Conservation (phyloP, 441 rosid species). For the Euphorbia celastroides region DNA sequence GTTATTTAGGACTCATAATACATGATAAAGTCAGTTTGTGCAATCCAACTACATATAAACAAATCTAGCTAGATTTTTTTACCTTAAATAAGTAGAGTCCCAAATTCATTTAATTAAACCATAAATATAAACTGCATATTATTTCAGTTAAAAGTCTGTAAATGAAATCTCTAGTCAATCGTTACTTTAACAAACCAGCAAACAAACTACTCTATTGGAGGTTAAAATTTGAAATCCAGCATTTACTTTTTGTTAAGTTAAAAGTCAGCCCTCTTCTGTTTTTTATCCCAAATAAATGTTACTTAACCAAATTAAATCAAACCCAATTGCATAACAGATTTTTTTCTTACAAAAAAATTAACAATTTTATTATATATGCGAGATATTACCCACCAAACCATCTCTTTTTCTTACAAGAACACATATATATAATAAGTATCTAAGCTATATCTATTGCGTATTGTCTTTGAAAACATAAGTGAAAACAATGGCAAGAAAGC, state of each 20-base stretch:
- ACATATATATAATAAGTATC: background rate
- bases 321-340: slow-evolving; percentile 1
- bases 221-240: background rate
- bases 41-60: background rate
- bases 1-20: background rate
- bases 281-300: slow-evolving; percentile 1
- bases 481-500: slow-evolving; percentile 43
- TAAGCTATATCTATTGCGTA: background rate
- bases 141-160: background rate
- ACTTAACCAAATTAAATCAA: background rate
- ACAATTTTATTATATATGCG: background rate
- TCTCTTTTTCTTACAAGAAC: background rate
- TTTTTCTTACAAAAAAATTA: background rate
- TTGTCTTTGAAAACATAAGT: background rate
- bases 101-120: background rate
- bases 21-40: background rate
- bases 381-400: background rate
- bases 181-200: background rate
- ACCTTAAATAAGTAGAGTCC: background rate
- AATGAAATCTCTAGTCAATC: background rate
- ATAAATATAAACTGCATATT: background rate
- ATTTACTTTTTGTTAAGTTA: slow-evolving; percentile 6
- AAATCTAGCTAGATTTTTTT: background rate
- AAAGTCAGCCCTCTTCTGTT: background rate
- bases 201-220: background rate